phyloP scores from a whole-genome alignment of 2,329 filamentous ascomycete genomes.

The Nothopassalora personata region DNA sequence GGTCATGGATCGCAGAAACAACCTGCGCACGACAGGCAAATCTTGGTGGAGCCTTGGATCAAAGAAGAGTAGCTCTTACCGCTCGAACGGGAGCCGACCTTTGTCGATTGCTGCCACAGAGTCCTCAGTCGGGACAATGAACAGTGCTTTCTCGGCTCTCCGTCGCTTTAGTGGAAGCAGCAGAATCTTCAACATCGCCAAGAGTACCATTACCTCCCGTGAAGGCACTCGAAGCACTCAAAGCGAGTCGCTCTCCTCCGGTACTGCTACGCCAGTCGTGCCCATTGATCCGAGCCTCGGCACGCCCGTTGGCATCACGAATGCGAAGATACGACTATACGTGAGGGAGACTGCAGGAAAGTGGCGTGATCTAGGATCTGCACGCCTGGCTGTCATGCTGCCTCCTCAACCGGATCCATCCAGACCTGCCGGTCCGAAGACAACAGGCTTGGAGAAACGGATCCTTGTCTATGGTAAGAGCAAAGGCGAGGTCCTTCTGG shows the following conservation, averaged over 20 bases:
- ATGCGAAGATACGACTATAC: constrained; percentile 83
- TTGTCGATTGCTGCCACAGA: constrained; percentile 60
- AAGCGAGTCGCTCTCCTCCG: constrained; percentile 57
- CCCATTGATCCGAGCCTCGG: constrained; percentile 30
- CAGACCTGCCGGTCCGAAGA: constrained; percentile 34
- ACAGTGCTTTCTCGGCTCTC: constrained; percentile 72
- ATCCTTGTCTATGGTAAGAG: constrained; percentile 72
- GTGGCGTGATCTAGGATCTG: constrained; percentile 89
- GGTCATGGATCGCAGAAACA: constrained; percentile 47
- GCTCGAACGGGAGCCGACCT: constrained; percentile 50
- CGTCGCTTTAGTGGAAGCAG: constrained; percentile 65
- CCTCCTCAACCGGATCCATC: constrained; percentile 48
- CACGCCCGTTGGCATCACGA: constrained; percentile 61
- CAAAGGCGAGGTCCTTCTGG: constrained; percentile 64
- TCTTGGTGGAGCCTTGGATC: constrained; percentile 53
- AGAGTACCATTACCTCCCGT: constrained; percentile 64
- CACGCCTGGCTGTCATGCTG: constrained; percentile 72
- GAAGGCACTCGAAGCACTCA: constrained; percentile 50
- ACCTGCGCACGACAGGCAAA: constrained; percentile 35
- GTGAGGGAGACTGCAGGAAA: constrained; percentile 67
- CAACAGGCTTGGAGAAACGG: constrained; percentile 67
- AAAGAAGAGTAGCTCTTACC: constrained; percentile 50
- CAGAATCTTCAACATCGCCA: constrained; percentile 75
- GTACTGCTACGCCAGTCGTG: constrained; percentile 34
- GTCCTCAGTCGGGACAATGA: constrained; percentile 69